Conservation (phyloP, 179 eudicot species). For the Amaranthus tricolor region DNA sequence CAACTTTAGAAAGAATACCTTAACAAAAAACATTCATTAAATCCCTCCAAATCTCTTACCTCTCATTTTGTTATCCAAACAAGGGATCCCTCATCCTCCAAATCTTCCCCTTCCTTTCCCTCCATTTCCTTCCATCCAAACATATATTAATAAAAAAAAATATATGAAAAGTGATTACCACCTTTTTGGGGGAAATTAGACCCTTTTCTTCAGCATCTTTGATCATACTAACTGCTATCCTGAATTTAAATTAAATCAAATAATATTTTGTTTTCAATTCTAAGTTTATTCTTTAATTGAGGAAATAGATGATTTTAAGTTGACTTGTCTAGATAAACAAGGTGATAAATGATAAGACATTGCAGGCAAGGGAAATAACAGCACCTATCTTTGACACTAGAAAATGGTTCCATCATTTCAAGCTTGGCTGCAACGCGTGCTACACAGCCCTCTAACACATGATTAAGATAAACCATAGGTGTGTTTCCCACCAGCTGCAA, state of each 20-base stretch:
- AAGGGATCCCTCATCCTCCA: no score
- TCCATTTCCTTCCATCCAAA: no score
- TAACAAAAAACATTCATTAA: no score
- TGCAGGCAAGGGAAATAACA: no score
- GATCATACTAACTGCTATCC: conserved; percentile 43
- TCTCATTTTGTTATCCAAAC: no score
- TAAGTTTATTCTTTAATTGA: not conserved
- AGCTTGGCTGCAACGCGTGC: conserved; percentile 80
- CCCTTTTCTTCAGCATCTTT: conserved; percentile 49
- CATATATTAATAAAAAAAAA: no score
- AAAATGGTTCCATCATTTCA: conserved; percentile 89
- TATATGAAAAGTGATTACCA: not conserved
- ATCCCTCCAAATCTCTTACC: no score
- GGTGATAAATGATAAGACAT: conserved; percentile 19
- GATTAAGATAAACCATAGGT: conserved; percentile 77
- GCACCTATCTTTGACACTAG: conserved; percentile 74
- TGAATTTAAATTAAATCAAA: conserved; percentile 14
- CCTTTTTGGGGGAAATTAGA: conserved; percentile 43
- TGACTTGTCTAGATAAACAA: not conserved
- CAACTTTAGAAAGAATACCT: no score
- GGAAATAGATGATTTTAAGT: not conserved
- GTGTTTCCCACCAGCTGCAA: conserved; percentile 71
- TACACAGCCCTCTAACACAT: conserved; percentile 68
- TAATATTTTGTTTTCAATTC: not conserved
- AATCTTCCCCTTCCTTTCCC: no score